These are phyloP conservation scores for Ustilago crameri DNA, from an alignment of 1,284 basidiomycete genomes.

Conservation along the genomic window DNA sequence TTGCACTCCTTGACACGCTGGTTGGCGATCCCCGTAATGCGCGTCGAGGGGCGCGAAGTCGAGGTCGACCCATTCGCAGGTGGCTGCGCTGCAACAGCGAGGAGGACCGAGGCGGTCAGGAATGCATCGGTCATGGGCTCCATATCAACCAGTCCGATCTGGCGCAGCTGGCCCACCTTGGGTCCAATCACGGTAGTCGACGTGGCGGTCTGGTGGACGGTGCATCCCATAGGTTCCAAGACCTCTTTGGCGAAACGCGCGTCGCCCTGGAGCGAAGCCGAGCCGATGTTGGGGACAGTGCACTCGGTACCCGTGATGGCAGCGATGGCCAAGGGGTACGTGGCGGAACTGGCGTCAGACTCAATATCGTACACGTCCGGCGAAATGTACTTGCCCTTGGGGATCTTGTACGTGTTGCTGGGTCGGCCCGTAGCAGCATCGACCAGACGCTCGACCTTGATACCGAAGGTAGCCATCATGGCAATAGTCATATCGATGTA, in stretches of 20 bases:
- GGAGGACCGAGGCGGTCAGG: conserved; percentile 90
- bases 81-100: conserved; percentile 75
- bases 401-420: conserved; percentile 83
- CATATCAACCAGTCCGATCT: conserved; percentile 92
- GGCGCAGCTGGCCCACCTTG: conserved; percentile 80
- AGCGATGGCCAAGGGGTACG: conserved; percentile 95
- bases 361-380: conserved; percentile 87
- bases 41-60: conserved; percentile 71
- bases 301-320: conserved; percentile 94
- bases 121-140: conserved; percentile 99
- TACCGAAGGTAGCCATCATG: conserved; percentile 96
- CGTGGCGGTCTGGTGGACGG: conserved; percentile 84
- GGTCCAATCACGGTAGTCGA: conserved; percentile 95
- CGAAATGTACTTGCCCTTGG: conserved; percentile 81
- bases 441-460: conserved; percentile 79
- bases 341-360: conserved; percentile 93
- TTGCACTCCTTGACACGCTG: conserved; percentile 99
- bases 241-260: conserved; percentile 94
- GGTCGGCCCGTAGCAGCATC: conserved; percentile 76
- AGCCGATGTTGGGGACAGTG: conserved; percentile 92
- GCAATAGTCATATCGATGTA: conserved; percentile 99
- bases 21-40: conserved; percentile 95
- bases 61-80: conserved; percentile 65
- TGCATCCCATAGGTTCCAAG: conserved; percentile 93
- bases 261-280: conserved; percentile 91